phyloP scores from a whole-genome alignment of 2,329 filamentous ascomycete species.

The Alternaria brassicae region DNA sequence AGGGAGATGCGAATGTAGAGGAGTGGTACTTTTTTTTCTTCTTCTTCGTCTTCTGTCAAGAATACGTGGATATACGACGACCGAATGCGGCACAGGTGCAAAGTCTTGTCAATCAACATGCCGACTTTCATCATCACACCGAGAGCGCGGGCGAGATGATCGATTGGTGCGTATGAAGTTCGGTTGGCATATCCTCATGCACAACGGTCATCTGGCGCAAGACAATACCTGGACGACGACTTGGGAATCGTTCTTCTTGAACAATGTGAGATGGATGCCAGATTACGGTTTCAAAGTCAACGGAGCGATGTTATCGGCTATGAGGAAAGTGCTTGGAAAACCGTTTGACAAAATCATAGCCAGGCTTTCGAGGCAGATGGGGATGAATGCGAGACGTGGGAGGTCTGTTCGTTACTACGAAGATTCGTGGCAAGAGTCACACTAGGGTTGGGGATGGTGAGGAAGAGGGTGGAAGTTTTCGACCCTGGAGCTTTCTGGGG shows the following conservation, averaged over 20 bases:
- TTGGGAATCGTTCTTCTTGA: fast-evolving
- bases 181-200: not conserved
- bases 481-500: not conserved
- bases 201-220: not conserved
- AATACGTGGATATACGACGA: not conserved
- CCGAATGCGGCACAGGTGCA: not conserved
- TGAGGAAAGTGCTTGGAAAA: not conserved
- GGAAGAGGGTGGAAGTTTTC: not conserved
- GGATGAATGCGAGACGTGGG: too few species aligned
- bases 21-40: not conserved
- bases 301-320: not conserved
- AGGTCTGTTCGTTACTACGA: too few species aligned
- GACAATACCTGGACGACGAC: not conserved
- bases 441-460: not conserved
- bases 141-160: too few species aligned
- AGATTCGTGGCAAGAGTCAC: too few species aligned
- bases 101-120: not conserved
- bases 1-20: too few species aligned
- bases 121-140: not conserved
- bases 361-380: too few species aligned
- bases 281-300: not conserved
- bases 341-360: not conserved
- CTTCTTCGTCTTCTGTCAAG: not conserved
- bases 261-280: not conserved
- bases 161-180: fast-evolving